phyloP scores from a whole-genome alignment of 2,329 filamentous ascomycete genomes.

The Dichotomopilus funicola region DNA sequence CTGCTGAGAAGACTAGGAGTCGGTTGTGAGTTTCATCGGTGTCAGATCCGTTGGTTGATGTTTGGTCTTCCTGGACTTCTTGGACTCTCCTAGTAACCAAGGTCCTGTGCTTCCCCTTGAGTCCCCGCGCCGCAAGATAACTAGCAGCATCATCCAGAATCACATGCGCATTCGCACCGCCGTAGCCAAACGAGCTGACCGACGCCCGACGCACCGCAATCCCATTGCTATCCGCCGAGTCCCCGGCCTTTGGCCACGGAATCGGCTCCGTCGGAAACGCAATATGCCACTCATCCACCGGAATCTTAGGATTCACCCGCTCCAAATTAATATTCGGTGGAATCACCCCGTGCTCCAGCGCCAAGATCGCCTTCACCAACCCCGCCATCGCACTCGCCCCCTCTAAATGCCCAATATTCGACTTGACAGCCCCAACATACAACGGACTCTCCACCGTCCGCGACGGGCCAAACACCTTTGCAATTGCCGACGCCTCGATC shows the following conservation, averaged over 20 bases:
- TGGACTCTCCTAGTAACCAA: too few species aligned
- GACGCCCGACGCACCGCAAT: background rate
- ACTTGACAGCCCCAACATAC: conserved; percentile 34
- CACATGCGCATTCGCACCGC: conserved; percentile 22
- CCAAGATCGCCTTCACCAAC: conserved; percentile 35
- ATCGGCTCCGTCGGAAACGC: conserved; percentile 19
- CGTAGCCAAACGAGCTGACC: conserved; percentile 12
- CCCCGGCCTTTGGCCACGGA: background rate
- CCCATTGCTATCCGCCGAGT: too few species aligned
- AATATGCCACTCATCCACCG: background rate
- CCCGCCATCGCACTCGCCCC: conserved; percentile 40
- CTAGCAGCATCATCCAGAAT: conserved; percentile 29
- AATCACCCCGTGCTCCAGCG: conserved; percentile 33
- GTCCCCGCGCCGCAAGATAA: too few species aligned
- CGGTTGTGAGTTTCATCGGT: too few species aligned
- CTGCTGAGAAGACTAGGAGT: too few species aligned
- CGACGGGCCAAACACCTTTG: background rate
- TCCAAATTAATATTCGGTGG: conserved; percentile 28
- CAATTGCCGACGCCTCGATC: background rate
- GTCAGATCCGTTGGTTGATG: too few species aligned
- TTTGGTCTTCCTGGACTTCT: too few species aligned
- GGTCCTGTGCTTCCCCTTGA: too few species aligned
- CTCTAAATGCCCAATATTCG: conserved; percentile 41
- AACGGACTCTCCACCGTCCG: conserved; percentile 14
- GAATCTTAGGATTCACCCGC: background rate